A percentile compares a stretch with the other conserved stretches of the same genome.
Conservation (phyloP, 192 early-diverging fungal genomes). For the Coemansia sp. region DNA sequence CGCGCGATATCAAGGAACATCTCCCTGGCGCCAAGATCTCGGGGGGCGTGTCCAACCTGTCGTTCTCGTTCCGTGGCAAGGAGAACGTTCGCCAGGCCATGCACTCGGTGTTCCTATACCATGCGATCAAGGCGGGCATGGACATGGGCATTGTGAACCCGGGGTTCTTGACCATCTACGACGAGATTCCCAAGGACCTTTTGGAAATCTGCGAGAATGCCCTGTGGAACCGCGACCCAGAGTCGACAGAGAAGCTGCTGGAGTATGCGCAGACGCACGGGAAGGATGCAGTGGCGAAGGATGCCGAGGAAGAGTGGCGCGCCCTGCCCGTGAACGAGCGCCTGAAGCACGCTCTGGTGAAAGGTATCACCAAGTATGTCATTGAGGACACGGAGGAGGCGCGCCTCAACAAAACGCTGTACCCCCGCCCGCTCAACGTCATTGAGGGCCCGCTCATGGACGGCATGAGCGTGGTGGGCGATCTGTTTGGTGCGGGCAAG, state of each 20-base stretch:
- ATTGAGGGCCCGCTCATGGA: slow-evolving; percentile 95
- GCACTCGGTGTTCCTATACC: slow-evolving; percentile 93
- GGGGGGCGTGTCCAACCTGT: slow-evolving; percentile 96
- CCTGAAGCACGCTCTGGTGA: slow-evolving; percentile 79
- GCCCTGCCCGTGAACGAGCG: slow-evolving; percentile 63
- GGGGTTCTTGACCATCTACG: slow-evolving; percentile 92
- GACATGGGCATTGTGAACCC: slow-evolving; percentile 99
- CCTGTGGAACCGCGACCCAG: slow-evolving; percentile 85
- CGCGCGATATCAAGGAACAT: slow-evolving; percentile 65
- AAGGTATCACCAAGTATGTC: slow-evolving; percentile 92
- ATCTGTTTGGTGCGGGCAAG: slow-evolving; percentile 90
- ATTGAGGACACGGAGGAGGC: slow-evolving; percentile 93
- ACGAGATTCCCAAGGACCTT: slow-evolving; percentile 93
- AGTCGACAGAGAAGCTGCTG: slow-evolving; percentile 91
- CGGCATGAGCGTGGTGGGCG: slow-evolving; percentile 91
- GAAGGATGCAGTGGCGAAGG: slow-evolving; percentile 60
- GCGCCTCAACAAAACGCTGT: slow-evolving; percentile 61
- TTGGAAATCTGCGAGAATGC: slow-evolving; percentile 89
- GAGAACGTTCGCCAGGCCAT: slow-evolving; percentile 88
- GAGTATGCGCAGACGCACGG: slow-evolving; percentile 79
- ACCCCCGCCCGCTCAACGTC: slow-evolving; percentile 87
- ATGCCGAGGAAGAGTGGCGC: slow-evolving; percentile 85
- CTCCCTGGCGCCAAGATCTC: slow-evolving; percentile 88
- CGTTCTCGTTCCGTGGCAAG: slow-evolving; percentile 96
- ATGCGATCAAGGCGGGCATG: slow-evolving; percentile 78